Evolutionary conservation across 805 yeast species (phyloP).

Genomic region (Ogataea haglerorum): DNA sequence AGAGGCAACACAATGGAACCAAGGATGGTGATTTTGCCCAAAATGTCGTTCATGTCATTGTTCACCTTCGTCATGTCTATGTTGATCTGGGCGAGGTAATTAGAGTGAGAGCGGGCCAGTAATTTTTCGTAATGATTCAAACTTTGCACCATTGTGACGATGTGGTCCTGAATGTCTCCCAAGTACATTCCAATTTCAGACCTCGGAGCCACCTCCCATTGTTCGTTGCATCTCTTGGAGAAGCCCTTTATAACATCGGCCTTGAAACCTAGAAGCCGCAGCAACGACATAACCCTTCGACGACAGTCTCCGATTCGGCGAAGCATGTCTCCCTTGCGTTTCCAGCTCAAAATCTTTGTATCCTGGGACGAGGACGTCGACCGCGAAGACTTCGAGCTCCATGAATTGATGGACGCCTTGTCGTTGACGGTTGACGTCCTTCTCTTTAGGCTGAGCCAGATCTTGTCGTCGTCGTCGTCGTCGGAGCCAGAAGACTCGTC

Average conservation of each 20-base stretch:
- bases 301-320: slow-evolving; percentile 94
- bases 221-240: slow-evolving; percentile 85
- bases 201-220: slow-evolving; percentile 73
- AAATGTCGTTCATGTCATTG: slow-evolving; percentile 94
- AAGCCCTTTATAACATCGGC: slow-evolving; percentile 98
- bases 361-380: slow-evolving; percentile 35
- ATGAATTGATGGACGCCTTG: slow-evolving; percentile 18
- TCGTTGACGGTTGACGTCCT: slow-evolving; percentile 31
- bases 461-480: slow-evolving; percentile 37
- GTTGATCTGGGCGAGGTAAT: slow-evolving; percentile 93
- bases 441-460: slow-evolving; percentile 30
- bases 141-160: slow-evolving; percentile 95
- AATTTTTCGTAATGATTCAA: slow-evolving; percentile 92
- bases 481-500: slow-evolving; percentile 40
- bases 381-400: slow-evolving; percentile 18
- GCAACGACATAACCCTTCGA: slow-evolving; percentile 86
- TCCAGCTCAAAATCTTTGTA: slow-evolving; percentile 65
- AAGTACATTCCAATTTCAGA: slow-evolving; percentile 90
- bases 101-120: slow-evolving; percentile 91
- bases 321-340: slow-evolving; percentile 90
- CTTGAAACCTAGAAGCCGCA: slow-evolving; percentile 81
- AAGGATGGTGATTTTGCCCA: slow-evolving; percentile 86
- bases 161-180: slow-evolving; percentile 97
- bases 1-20: slow-evolving; percentile 95
- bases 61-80: slow-evolving; percentile 97